Percentiles rank a stretch among this genome's conserved stretches.
Conservation (phyloP, 2,329 filamentous ascomycete genomes). For the Teratosphaeria nubilosa region DNA sequence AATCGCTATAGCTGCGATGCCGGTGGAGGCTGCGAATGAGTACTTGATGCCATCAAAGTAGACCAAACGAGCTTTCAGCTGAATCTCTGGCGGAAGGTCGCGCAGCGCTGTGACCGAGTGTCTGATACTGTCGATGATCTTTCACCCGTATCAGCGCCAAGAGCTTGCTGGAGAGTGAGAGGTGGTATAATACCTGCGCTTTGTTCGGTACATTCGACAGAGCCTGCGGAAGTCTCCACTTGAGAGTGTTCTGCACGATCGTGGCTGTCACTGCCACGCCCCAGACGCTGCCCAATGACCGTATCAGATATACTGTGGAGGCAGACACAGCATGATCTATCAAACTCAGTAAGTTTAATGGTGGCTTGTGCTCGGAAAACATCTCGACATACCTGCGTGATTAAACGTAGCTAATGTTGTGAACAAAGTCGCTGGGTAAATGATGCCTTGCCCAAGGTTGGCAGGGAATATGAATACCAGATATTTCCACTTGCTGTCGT, state of each 20-base stretch:
- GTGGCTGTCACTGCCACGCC: constrained; percentile 54
- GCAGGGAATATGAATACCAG: constrained; percentile 36
- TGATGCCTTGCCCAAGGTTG: constrained; percentile 38
- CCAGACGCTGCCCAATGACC: constrained; percentile 54
- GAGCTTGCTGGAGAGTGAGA: neutral
- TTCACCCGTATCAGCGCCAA: neutral
- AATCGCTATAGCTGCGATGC: constrained; percentile 41
- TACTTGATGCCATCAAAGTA: constrained; percentile 51
- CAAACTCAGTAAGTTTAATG: neutral
- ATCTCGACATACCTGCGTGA: constrained; percentile 41
- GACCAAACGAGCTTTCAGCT: constrained; percentile 46
- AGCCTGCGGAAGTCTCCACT: constrained; percentile 42
- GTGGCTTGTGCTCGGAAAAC: neutral
- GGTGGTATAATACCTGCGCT: constrained; percentile 40
- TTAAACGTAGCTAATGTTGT: constrained; percentile 54
- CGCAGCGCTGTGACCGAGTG: constrained; percentile 50
- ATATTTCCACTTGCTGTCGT: constrained; percentile 37
- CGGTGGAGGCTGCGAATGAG: constrained; percentile 47
- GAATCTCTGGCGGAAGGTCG: constrained; percentile 46
- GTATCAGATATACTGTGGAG: constrained; percentile 54
- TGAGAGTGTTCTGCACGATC: constrained; percentile 53
- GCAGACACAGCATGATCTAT: constrained; percentile 53
- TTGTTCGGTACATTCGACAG: constrained; percentile 48
- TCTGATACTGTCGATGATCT: constrained; percentile 53
- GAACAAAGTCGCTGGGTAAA: constrained; percentile 44